Conservation (phyloP, 1,284 basidiomycete species). For the Cutaneotrichosporon dermatis region DNA sequence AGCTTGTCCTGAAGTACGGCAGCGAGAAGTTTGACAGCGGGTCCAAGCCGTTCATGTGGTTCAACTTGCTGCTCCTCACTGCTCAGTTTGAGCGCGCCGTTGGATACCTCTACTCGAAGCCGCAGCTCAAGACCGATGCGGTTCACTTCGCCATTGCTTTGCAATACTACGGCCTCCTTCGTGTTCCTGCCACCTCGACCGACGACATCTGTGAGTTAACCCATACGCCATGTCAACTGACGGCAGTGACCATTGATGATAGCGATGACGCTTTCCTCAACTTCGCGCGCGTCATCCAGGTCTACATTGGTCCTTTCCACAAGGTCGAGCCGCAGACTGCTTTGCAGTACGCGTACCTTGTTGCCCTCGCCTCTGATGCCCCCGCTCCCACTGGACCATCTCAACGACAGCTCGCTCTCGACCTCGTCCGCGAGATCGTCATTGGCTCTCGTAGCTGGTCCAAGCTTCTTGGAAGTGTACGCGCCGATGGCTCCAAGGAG, state of each 20-base stretch:
- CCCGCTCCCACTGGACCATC: constrained; percentile 62
- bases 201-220: constrained; percentile 70
- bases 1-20: constrained; percentile 79
- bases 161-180: constrained; percentile 87
- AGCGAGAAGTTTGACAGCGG: constrained; percentile 86
- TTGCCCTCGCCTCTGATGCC: constrained; percentile 73
- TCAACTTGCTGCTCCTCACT: constrained; percentile 82
- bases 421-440: constrained; percentile 80
- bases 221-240: neutral
- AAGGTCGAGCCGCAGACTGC: constrained; percentile 89
- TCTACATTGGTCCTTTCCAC: constrained; percentile 86
- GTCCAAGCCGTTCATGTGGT: constrained; percentile 66
- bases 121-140: constrained; percentile 85
- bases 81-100: constrained; percentile 93
- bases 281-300: constrained; percentile 81
- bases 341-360: constrained; percentile 89
- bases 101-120: constrained; percentile 81
- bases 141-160: constrained; percentile 90
- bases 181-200: constrained; percentile 69
- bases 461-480: constrained; percentile 82
- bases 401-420: constrained; percentile 79
- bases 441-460: constrained; percentile 78
- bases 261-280: constrained; percentile 56
- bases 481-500: constrained; percentile 83
- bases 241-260: constrained; percentile 56